These are phyloP conservation scores for Echinochloa phyllopogon DNA, from an alignment of 176 grass and related monocot genomes.

Conservation along the genomic window DNA sequence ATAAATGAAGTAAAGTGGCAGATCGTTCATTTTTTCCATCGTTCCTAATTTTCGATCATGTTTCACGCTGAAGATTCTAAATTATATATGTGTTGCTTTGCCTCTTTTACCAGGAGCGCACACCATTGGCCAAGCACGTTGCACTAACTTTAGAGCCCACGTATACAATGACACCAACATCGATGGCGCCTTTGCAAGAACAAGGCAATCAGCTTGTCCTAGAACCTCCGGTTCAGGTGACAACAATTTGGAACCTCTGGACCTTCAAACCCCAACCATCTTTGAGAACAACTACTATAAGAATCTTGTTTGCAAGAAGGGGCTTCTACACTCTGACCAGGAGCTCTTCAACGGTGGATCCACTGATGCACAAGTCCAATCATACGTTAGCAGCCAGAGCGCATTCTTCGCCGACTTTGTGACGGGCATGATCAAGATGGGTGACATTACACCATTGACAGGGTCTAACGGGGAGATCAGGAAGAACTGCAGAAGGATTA, in stretches of 20 bases:
- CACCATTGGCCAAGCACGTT: slow-evolving; percentile 70
- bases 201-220: slow-evolving; percentile 47
- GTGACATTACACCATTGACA: slow-evolving; percentile 47
- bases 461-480: slow-evolving; percentile 68
- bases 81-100: too few relatives aligned
- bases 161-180: slow-evolving; percentile 79
- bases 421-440: slow-evolving; percentile 66
- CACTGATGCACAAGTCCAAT: slow-evolving; percentile 30
- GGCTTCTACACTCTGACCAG: slow-evolving; percentile 72
- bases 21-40: neutral
- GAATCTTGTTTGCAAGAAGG: slow-evolving; percentile 44
- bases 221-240: slow-evolving; percentile 34
- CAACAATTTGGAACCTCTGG: slow-evolving; percentile 63
- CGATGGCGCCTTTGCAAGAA: slow-evolving; percentile 42
- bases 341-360: slow-evolving; percentile 61
- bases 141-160: slow-evolving; percentile 60
- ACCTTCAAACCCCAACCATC: slow-evolving; percentile 50
- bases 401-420: slow-evolving; percentile 57
- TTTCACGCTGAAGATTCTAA: too few relatives aligned
- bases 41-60: too few relatives aligned
- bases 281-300: slow-evolving; percentile 66
- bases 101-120: slow-evolving; percentile 51
- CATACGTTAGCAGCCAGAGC: slow-evolving; percentile 30
- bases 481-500: slow-evolving; percentile 67
- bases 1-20: neutral